Evolutionary conservation across 2,329 filamentous ascomycete genomes (phyloP), one percentile per base, ranked within the genome.

Genomic region (Penicillium sp.): DNA sequence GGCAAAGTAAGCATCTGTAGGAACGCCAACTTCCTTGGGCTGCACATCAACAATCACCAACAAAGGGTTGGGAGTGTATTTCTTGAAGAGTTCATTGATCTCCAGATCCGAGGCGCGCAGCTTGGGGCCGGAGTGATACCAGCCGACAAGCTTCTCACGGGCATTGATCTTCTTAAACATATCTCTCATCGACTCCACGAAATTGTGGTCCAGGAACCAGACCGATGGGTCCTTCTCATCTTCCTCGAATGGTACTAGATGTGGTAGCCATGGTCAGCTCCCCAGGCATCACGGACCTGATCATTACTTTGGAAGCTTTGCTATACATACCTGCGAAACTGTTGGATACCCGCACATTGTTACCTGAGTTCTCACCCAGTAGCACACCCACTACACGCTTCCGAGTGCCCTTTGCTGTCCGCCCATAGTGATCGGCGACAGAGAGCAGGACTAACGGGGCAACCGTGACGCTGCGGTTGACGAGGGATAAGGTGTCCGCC

Each of bases 161-260:
- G 95, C 95, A 81, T 99, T 99, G 83, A 99, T 93, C 81, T 98
- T 98, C 84, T 99, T 99, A 85, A 99, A 99, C 95, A 99, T 99
- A 78, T 98, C 95, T 80, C 95, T 96, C 95, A 99, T 99, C 68
- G 89, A 91, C 79, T 99, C 95, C 77, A 99, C 90, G 72, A 97
- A 99, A 84, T 98, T 98, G 84, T 99, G 95, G 76, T 99, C 95
- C 64, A 99, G 80, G 75, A 98, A 99, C 95, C 95, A 99, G 73
- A 99, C 95, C 35, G 93, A 96, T 3, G 93, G 93, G 74, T 99
- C 93, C 79, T 96, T 96, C 71, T 97, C 95, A 75, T 99, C 95
- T 80, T 99, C 95, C 78, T 99, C 95, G 72, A 99, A 99, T 1
- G 95, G 95, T 46, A 98, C 95, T 96, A 70, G 61, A 62, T 43